phyloP scores from a whole-genome alignment of 345 rosid species.

The Populus deltoides region DNA sequence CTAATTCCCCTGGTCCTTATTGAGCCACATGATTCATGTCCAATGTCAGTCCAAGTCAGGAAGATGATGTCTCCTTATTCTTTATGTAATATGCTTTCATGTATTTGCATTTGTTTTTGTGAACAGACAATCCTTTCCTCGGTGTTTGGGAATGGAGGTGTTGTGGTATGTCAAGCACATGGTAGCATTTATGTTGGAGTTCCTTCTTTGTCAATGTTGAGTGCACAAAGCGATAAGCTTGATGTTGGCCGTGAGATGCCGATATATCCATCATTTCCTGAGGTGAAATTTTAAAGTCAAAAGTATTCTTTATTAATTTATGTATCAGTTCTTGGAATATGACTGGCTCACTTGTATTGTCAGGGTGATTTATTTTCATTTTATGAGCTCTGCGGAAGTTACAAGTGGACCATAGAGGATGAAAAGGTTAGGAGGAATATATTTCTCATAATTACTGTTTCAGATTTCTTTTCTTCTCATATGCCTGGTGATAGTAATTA shows the following conservation, averaged over 20 bases:
- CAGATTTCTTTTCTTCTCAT: slow-evolving; percentile 9
- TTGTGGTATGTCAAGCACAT: slow-evolving; percentile 60
- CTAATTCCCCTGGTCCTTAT: too few relatives aligned
- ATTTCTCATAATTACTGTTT: background rate
- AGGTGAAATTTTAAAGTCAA: slow-evolving; percentile 51
- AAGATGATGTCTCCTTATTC: background rate
- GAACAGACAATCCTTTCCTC: slow-evolving; percentile 67
- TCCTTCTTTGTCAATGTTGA: slow-evolving; percentile 62
- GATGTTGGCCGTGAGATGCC: slow-evolving; percentile 72
- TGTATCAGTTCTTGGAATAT: slow-evolving; percentile 19
- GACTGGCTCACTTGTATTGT: slow-evolving; percentile 22
- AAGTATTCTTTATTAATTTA: slow-evolving; percentile 7
- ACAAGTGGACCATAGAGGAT: slow-evolving; percentile 72
- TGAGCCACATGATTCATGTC: too few relatives aligned
- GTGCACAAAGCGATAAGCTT: slow-evolving; percentile 76
- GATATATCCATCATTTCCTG: slow-evolving; percentile 68
- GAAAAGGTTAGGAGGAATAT: slow-evolving; percentile 48
- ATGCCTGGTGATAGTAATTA: background rate
- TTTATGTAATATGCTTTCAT: slow-evolving; percentile 4
- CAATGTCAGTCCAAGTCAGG: too few relatives aligned
- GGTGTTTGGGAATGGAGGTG: slow-evolving; percentile 54
- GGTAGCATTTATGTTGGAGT: slow-evolving; percentile 60
- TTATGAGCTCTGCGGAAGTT: slow-evolving; percentile 72
- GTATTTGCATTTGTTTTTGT: slow-evolving; percentile 22
- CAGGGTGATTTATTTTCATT: slow-evolving; percentile 84